Evolutionary conservation across 345 rosid genomes (phyloP).

Genomic region (Leavenworthia alabamica): DNA sequence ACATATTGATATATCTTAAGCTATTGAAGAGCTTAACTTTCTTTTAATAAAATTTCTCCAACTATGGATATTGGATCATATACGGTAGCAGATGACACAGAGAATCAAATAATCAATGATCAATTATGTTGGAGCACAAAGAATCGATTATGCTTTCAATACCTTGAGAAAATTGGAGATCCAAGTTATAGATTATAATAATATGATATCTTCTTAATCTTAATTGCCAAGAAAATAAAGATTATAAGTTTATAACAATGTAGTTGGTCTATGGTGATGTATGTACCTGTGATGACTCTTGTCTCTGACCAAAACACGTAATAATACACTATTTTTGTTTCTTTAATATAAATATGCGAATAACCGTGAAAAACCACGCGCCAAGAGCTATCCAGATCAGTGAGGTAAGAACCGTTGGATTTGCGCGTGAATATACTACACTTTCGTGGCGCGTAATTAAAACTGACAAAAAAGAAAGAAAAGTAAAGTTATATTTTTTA

Average conservation of each 20-base stretch:
- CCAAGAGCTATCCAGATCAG: neutral
- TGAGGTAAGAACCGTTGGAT: neutral
- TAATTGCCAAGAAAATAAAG: no score
- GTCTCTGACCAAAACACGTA: slow-evolving; percentile 31
- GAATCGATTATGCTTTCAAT: neutral
- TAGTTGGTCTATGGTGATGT: neutral
- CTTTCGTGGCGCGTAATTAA: neutral
- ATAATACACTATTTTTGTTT: no score
- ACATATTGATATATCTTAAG: neutral
- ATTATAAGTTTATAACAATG: neutral
- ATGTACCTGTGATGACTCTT: slow-evolving; percentile 5
- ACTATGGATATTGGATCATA: neutral
- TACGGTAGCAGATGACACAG: neutral
- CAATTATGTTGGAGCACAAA: neutral
- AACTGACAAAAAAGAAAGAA: neutral
- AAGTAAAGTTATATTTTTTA: neutral
- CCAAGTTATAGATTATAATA: neutral
- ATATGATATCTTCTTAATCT: no score
- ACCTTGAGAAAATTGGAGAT: neutral
- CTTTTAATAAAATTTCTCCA: neutral
- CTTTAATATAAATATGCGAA: no score
- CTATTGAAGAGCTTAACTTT: slow-evolving; percentile 5
- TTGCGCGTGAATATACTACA: neutral
- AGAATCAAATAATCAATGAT: neutral
- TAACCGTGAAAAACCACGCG: slow-evolving; percentile 27